Evolutionary conservation across 1,139 yeast species (phyloP), one percentile per base, ranked within the genome.

Genomic region (Suhomyces atakaporum): DNA sequence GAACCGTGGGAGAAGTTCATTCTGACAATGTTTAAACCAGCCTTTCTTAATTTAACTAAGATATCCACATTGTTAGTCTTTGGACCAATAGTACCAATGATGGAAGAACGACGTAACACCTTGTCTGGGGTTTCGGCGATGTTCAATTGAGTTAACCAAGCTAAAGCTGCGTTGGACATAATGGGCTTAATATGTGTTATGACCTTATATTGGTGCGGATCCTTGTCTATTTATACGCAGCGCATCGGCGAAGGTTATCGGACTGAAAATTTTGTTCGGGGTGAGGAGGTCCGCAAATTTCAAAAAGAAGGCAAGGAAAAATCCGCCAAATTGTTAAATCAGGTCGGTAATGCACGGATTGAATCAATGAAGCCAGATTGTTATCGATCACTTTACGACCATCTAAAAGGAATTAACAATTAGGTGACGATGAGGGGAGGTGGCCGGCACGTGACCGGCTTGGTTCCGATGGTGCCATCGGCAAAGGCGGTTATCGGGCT

Each of bases 1-100:
- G 95, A 78, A 57, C 98, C 99, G 73, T 94, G 98, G 49, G 96
- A 87, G 73, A 94, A 92, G 84, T 92, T 94, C 97, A 92, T 89
- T 68, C 98, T 84, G 39, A 87, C 97, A 63, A 92, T 87, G 79
- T 90, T 92, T 57, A 92, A 79, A 62, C 99, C 99, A 44, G 96
- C 95, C 70, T 87, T 86, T 78, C 98, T 84, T 63, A 92, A 80
- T 63, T 82, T 79, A 56, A 84, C 89, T 63, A 92, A 72, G 53
- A 79, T 77, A 60, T 90, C 97, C 51, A 82, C 92, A 56, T 75
- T 69, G 81, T 92, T 92, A 69, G 97, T 87, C 75, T 88, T 89
- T 58, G 99, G 99, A 56, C 89, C 98, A 67, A 92, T 92, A 55
- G 98, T 92, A 63, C 98, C 97, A 59, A 92, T 90, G 70, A 92